These are phyloP conservation scores for Mucor plumbeus DNA, from an alignment of 371 early-diverging fungal species.

Conservation along the genomic window DNA sequence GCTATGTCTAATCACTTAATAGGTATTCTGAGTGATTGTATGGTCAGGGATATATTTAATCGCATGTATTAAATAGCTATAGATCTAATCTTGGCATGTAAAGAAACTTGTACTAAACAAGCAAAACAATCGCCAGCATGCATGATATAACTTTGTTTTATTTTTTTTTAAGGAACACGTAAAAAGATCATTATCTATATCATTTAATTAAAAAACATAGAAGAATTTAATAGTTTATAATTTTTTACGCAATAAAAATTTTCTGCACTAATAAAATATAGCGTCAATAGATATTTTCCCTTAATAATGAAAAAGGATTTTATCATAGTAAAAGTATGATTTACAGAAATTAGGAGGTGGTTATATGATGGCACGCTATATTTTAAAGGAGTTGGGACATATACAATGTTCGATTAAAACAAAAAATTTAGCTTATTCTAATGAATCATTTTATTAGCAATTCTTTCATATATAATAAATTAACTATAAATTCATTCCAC, in stretches of 20 bases:
- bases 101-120: background rate
- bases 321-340: background rate
- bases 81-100: background rate
- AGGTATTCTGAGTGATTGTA: too few relatives aligned
- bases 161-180: background rate
- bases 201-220: background rate
- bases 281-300: background rate
- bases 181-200: background rate
- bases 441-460: background rate
- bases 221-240: background rate
- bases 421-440: background rate
- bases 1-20: too few relatives aligned
- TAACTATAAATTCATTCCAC: slow-evolving; percentile 2
- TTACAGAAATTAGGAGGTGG: background rate
- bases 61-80: background rate
- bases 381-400: background rate
- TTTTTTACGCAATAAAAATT: background rate
- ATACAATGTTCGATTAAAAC: background rate
- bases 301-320: background rate
- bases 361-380: background rate
- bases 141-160: background rate
- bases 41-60: background rate
- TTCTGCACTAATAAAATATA: background rate
- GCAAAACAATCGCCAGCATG: background rate
- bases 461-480: background rate